Conservation (phyloP, 1,139 yeast species). For the Protomyces inouyei region DNA sequence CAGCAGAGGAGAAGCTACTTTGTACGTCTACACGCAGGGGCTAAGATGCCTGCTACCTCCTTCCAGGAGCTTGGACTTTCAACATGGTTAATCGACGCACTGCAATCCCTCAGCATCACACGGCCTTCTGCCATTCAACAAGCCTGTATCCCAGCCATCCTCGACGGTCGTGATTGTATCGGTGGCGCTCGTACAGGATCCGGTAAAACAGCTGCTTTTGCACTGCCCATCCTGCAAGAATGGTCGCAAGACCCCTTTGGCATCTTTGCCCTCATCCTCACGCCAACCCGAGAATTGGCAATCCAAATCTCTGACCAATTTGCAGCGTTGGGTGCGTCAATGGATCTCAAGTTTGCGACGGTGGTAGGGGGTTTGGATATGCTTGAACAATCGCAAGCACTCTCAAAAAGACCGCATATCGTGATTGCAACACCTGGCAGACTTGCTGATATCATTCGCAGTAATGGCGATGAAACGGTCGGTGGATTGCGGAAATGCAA, state of each 20-base stretch:
- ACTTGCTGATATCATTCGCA: slow-evolving; percentile 82
- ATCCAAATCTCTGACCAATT: slow-evolving; percentile 96
- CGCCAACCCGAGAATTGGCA: slow-evolving; percentile 95
- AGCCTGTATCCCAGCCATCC: slow-evolving; percentile 82
- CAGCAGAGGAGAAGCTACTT: neutral
- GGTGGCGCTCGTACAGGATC: slow-evolving; percentile 99
- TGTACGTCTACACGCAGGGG: too few species aligned
- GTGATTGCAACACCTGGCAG: slow-evolving; percentile 98
- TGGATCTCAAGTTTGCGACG: slow-evolving; percentile 74
- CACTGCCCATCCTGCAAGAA: slow-evolving; percentile 86
- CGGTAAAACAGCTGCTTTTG: slow-evolving; percentile 97
- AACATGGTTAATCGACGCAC: slow-evolving; percentile 79
- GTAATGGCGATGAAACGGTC: slow-evolving; percentile 84
- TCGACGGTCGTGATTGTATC: slow-evolving; percentile 81
- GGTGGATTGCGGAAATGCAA: slow-evolving; percentile 71
- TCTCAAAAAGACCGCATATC: slow-evolving; percentile 84
- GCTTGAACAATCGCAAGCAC: slow-evolving; percentile 72
- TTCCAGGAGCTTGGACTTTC: slow-evolving; percentile 72
- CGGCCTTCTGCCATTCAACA: slow-evolving; percentile 82
- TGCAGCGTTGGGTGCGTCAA: slow-evolving; percentile 81
- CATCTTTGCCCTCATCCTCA: slow-evolving; percentile 76
- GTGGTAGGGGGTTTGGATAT: slow-evolving; percentile 95
- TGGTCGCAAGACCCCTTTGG: slow-evolving; percentile 97
- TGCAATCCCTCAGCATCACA: slow-evolving; percentile 72
- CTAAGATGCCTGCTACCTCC: slow-evolving; percentile 27